Base-by-base conservation (phyloP, 2,329 filamentous ascomycete genomes). In the Claviceps fusiformis region DNA sequence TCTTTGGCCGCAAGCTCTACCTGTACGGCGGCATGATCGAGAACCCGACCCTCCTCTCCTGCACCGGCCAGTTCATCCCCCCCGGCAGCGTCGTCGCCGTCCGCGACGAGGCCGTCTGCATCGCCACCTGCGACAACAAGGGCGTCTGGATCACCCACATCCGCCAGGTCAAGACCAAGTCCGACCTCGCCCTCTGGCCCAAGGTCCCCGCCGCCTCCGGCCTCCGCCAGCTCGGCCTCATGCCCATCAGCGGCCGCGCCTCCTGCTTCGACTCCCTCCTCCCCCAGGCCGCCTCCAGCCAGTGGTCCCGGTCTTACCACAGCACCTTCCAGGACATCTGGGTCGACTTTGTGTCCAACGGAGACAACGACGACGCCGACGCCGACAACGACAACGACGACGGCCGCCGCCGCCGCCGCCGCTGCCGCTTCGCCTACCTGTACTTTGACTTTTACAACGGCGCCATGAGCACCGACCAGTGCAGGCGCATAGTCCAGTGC, bases 361-460 rank as follows among this genome's bases (percentile, higher is more conserved):
- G n/a, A n/a, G n/a, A n/a, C n/a, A n/a, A n/a, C n/a, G n/a, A n/a
- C n/a, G n/a, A n/a, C n/a, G n/a, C n/a, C n/a, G n/a, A n/a, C n/a
- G n/a, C n/a, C n/a, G n/a, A n/a, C n/a, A n/a, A n/a, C n/a, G n/a
- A n/a, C n/a, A n/a, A n/a, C n/a, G n/a, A n/a, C n/a, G n/a, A n/a
- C n/a, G n/a, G n/a, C n/a, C n/a, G n/a, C n/a, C n/a, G n/a, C 15
- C 55, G 59, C 10, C 60, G 62, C 9, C 59, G 62, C 11, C 48
- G 53, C 13, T 54, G 58, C 11, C 63, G 61, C 17, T 61, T 68
- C 7, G 71, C 71, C 0, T 72, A 71, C 54, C 58, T 73, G n/a
- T 68, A 70, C 59, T 73, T 71, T 54, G 64, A 72, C 53, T 71
- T 72, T 53, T 73, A 73, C 63, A 73, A 73, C 54, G 71, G 71